Base-by-base conservation (phyloP, 2,329 filamentous ascomycete species). In the Fusarium liriodendri region DNA sequence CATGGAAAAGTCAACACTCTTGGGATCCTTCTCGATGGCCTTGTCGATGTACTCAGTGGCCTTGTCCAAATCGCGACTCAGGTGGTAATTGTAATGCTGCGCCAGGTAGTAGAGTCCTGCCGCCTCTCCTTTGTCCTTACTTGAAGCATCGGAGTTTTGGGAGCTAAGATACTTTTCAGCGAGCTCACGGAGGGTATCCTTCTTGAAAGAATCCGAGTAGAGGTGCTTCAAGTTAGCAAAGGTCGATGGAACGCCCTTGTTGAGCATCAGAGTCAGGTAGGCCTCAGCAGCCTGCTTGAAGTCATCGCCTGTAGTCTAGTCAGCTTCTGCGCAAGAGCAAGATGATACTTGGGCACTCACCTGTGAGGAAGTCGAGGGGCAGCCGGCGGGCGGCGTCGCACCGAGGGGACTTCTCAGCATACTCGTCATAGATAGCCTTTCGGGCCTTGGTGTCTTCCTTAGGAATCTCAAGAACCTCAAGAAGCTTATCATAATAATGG, bases 211-310 rank as follows among this genome's bases (percentile, higher is more conserved):
- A 81, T 98, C 92, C 16, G 88, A 88, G 85, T 98, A 99, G 25
- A 99, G 89, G 75, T 97, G 92, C 86, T 99, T 99, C 70, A 99
- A 89, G 83, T 98, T 99, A 38, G 95, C 95, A 83, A 99, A 99
- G 5, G 96, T 95, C 3, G 97, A 99, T 2, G 97, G 96, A 5
- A 98, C 94, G 13, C 96, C 97, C 84, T 96, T 97, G 82, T 93
- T 91, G 66, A 99, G 88, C 93, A 97, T 97, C 33, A 92, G 88
- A 60, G 92, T 89, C 70, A 99, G 83, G 81, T 99, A 99, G 25
- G 86, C 84, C 80, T 95, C 92, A 9, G 93, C 95, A 27, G 94
- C 92, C 76, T 91, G 84, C 79, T 89, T 89, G 85, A 99, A 99
- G 6, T 92, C 91, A 50, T 97, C 92, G 6, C 94, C 93, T 92